Evolutionary conservation across 306 rosid species (phyloP), one percentile per base, ranked within the genome.

Genomic region (Betula pendula): DNA sequence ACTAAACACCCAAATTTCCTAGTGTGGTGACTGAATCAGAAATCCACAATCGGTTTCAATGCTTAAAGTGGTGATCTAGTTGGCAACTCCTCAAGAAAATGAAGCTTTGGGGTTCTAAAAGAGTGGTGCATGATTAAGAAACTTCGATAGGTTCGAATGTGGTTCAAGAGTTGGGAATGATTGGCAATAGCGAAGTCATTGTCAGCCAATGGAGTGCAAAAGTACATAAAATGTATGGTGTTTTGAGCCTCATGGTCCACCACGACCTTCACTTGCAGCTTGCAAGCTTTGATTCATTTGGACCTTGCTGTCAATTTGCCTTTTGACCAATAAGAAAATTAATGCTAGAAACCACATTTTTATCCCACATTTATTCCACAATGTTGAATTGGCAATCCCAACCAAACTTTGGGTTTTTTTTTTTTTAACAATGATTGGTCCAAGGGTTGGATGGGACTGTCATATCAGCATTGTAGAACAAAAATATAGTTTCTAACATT

Each of bases 111-210:
- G 49, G 40, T 48, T 87, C 91, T 8, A 75, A 63, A 76, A 71
- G 56, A 60, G 31, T 52, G 8, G 19, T 78, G 8, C 10, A 73
- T 17, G 80, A 75, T 22, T 76, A 50, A 3, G 49, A 74, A 71
- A 14, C 63, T 1, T 19, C 66, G 11, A 51, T 33, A 14, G 68
- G 35, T 15, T 16, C 16, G 0, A 40, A 70, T 4, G 43, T 29
- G 4, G 72, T 73, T 2, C 53, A 77, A 35, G 68, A 80, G 7
- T 3, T 48, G 66, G 74, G 55, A 22, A 45, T 82, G 67, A 44
- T 88, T 85, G 6, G 20, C 68, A 1, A 82, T 85, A 0, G 85
- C 82, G 0, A 87, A 84, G 58, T 38, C 33, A 29, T 29, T 84
- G 74, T 72, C 24, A 8, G 84, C 81, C 19, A 9, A 78, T 77